A percentile compares a stretch with the other conserved stretches of the same genome.
Evolutionary conservation across 139 green algal genomes (phyloP).

Genomic region (Chlamydomonas sp.): DNA sequence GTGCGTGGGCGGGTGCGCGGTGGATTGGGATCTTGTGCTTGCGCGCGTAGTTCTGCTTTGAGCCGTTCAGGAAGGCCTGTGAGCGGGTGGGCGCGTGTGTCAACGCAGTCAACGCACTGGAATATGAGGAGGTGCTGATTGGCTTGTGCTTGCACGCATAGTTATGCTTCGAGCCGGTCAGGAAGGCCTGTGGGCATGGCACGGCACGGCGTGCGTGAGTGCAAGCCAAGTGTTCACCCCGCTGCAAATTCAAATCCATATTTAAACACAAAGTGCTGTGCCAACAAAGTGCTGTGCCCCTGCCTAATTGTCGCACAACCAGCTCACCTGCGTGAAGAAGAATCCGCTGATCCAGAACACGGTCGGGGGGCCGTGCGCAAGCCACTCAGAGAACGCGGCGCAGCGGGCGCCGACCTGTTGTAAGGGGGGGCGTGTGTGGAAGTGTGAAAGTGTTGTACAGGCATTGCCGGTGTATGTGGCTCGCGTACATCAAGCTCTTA

Average conservation of each 20-base stretch:
- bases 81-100: constrained; percentile 4
- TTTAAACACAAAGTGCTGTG: background rate
- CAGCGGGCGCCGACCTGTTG: too few relatives aligned
- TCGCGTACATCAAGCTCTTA: too few relatives aligned
- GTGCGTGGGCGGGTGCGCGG: background rate
- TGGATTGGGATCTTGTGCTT: constrained; percentile 47
- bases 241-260: background rate
- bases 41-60: constrained; percentile 70
- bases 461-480: too few relatives aligned
- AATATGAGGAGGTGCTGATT: background rate
- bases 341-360: constrained; percentile 75
- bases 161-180: background rate
- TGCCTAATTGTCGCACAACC: background rate
- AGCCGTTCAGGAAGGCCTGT: constrained; percentile 65
- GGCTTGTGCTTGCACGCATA: background rate
- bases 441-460: too few relatives aligned
- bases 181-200: too few relatives aligned
- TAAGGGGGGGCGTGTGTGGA: too few relatives aligned
- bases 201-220: too few relatives aligned
- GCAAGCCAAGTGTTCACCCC: background rate
- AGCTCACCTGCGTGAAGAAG: constrained; percentile 71
- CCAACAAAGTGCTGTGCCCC: background rate
- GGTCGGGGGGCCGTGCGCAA: constrained; percentile 35
- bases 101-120: background rate
- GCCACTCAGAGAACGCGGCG: constrained; percentile 55